These are phyloP conservation scores for Amorphotheca resinae DNA, from an alignment of 495 filamentous ascomycete genomes.

Conservation along the genomic window DNA sequence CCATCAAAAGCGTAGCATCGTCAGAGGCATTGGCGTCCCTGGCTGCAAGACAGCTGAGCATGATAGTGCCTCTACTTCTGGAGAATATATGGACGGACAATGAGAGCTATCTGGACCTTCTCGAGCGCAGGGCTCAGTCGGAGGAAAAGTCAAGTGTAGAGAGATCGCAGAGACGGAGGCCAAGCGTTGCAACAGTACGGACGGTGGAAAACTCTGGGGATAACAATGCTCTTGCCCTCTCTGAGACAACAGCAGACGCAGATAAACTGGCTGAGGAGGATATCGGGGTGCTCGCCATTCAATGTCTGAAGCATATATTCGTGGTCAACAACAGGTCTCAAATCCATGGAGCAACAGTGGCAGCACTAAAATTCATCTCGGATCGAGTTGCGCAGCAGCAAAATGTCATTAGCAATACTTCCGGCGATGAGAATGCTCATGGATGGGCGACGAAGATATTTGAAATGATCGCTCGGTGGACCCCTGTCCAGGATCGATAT, in stretches of 20 bases:
- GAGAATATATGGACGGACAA: slow-evolving; percentile 72
- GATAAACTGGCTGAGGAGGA: slow-evolving; percentile 79
- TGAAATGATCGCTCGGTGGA: slow-evolving; percentile 65
- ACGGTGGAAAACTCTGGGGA: slow-evolving; percentile 55
- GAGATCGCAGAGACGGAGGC: slow-evolving; percentile 43
- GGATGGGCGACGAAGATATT: slow-evolving; percentile 75
- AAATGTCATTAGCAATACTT: slow-evolving; percentile 18
- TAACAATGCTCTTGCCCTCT: slow-evolving; percentile 54
- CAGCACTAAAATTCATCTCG: slow-evolving; percentile 59
- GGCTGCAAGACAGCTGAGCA: slow-evolving; percentile 56
- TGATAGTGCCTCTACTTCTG: slow-evolving; percentile 70
- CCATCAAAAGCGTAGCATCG: slow-evolving; percentile 63
- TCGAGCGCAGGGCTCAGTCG: slow-evolving; percentile 48
- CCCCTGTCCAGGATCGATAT: slow-evolving; percentile 84
- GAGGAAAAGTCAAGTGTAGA: slow-evolving; percentile 56
- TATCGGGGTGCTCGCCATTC: slow-evolving; percentile 69
- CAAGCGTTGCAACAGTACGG: slow-evolving; percentile 66
- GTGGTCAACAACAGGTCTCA: slow-evolving; percentile 62
- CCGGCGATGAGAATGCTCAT: slow-evolving; percentile 24
- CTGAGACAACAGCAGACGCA: slow-evolving; percentile 65
- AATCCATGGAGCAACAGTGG: slow-evolving; percentile 56
- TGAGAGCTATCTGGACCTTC: slow-evolving; percentile 48
- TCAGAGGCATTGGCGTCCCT: slow-evolving; percentile 66
- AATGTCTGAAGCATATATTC: slow-evolving; percentile 71
- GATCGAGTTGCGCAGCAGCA: slow-evolving; percentile 41